Base-by-base conservation (phyloP, 2,329 filamentous ascomycete species). In the Stemphylium vesicarium region DNA sequence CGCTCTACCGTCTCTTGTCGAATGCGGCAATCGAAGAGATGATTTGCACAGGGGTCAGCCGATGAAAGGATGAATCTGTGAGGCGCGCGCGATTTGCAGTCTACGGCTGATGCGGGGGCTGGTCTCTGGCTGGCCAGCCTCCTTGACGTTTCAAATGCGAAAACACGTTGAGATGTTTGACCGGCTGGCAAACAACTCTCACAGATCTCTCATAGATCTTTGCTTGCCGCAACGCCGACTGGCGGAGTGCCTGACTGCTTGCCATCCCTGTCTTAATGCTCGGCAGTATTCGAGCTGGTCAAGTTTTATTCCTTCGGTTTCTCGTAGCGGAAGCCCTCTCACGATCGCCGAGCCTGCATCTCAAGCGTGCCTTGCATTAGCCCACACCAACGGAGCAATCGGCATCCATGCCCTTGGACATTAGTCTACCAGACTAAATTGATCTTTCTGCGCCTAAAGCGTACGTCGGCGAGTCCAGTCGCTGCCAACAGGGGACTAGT, bases 341-440 rank as follows among this genome's bases (percentile, higher is more conserved):
- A 35, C 50, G 45, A 44, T 55, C 41, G 41, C 41, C 31, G 41
- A 18, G 12, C 18, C 38, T 50, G 36, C 52, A 46, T 41, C 37
- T 46, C 32, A 20, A 50, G 33, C 32, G 53, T 56, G 48, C 53
- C 53, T 55, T 56, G 53, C 53, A 52, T 52, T 47, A 56, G 42
- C 24, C 49, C 49, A 42, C 18, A 31, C 32, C 26, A 39, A 40
- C 26, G 31, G 48, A 11, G 36, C 36, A 39, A 41, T 36, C 53
- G 31, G 24, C 32, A 47, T 43, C 46, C 52, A 46, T 46, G 26
- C 38, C 33, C n/a, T 44, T 24, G 26, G 16, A 47, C 48, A 32
- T 37, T 52, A 56, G 48, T 20, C 37, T 56, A 47, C 48, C 48
- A 52, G 15, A 47, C 53, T 38, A 47, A n/a, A 45, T 20, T 18